Evolutionary conservation across 2,329 filamentous ascomycete species (phyloP).

Genomic region (Keithomyces neogunnii): DNA sequence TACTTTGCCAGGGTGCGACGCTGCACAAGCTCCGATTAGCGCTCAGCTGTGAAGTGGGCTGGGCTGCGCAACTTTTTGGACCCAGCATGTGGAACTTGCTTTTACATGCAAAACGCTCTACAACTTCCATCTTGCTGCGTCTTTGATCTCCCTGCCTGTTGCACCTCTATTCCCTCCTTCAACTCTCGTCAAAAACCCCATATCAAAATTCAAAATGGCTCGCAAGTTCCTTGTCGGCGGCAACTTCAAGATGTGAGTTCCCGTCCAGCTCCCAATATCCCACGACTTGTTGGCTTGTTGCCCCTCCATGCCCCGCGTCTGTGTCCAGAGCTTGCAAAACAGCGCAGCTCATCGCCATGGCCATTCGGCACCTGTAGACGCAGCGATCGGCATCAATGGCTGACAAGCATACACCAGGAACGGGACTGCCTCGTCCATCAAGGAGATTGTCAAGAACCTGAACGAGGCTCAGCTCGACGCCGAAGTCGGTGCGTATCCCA

Average conservation of each 20-base stretch:
- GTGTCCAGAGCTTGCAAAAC: conserved; percentile 16
- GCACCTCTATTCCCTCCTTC: not conserved
- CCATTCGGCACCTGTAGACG: not conserved
- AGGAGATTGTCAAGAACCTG: conserved; percentile 80
- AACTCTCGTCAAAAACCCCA: not conserved
- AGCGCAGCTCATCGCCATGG: conserved; percentile 13
- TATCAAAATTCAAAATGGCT: conserved; percentile 57
- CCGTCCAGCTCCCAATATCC: conserved; percentile 12
- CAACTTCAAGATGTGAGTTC: conserved; percentile 95
- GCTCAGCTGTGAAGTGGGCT: not conserved
- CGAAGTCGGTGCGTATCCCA: conserved; percentile 53
- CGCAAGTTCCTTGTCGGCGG: conserved; percentile 96
- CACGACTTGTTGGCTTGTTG: conserved; percentile 8
- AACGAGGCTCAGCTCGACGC: conserved; percentile 77
- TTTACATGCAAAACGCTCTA: not conserved
- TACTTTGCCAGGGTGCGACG: no score
- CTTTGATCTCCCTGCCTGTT: not conserved
- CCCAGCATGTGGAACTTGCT: not conserved
- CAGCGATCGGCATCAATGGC: not conserved
- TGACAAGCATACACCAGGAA: conserved; percentile 54
- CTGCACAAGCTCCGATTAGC: not conserved
- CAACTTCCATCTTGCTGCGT: not conserved
- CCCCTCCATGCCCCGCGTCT: conserved; percentile 15
- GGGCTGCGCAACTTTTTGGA: not conserved
- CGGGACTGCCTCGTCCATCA: conserved; percentile 82